These are phyloP conservation scores for Tuber calosporum DNA, from an alignment of 495 filamentous ascomycete genomes.

Conservation along the genomic window DNA sequence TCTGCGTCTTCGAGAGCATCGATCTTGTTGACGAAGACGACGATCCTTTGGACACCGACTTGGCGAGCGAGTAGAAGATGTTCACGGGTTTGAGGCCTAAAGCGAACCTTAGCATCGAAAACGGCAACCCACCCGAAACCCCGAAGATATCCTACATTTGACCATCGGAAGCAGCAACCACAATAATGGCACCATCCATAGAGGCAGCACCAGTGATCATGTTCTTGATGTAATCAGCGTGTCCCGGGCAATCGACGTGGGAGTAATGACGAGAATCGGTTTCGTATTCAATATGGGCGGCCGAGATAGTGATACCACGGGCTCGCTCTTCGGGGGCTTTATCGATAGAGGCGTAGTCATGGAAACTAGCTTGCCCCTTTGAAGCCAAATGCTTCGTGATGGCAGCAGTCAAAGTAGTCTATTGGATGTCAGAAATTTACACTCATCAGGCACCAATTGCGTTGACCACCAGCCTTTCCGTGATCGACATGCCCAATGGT, in stretches of 20 bases:
- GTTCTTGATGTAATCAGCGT: conserved; percentile 99
- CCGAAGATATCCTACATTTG: conserved; percentile 62
- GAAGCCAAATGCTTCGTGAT: conserved; percentile 95
- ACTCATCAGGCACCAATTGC: conserved; percentile 17
- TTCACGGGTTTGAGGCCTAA: conserved; percentile 91
- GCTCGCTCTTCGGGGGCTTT: conserved; percentile 98
- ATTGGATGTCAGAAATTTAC: conserved; percentile 31
- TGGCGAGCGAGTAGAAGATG: conserved; percentile 95
- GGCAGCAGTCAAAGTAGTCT: conserved; percentile 96
- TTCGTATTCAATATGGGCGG: conserved; percentile 95
- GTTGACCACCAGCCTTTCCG: conserved; percentile 64
- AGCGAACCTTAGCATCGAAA: conserved; percentile 35
- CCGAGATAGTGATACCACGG: conserved; percentile 98
- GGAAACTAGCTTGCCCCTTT: conserved; percentile 86
- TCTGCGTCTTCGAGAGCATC: conserved; percentile 93
- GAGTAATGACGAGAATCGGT: conserved; percentile 91
- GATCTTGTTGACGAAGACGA: conserved; percentile 99
- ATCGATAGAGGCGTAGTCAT: conserved; percentile 95
- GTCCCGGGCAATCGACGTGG: conserved; percentile 98
- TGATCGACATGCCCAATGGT: conserved; percentile 99
- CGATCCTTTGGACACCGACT: conserved; percentile 93
- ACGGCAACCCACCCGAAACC: background rate
- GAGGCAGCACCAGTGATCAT: conserved; percentile 97
- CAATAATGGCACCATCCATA: conserved; percentile 98
- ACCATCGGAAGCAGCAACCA: conserved; percentile 95